Percentiles rank a stretch among this genome's conserved stretches.
Conservation (phyloP, 495 filamentous ascomycete genomes). For the Monascus purpureus region DNA sequence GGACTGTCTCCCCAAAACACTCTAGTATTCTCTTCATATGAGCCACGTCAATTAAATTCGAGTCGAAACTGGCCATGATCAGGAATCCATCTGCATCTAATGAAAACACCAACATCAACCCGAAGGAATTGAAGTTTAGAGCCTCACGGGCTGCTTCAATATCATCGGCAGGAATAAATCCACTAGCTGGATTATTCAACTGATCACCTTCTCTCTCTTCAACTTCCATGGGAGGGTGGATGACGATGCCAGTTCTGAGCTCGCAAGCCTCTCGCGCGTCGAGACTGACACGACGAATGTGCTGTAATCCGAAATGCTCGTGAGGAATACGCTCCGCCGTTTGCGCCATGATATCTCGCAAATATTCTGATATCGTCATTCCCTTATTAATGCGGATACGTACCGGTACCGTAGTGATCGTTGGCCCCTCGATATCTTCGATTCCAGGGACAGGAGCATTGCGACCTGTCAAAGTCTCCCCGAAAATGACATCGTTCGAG, state of each 20-base stretch:
- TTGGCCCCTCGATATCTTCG: conserved; percentile 9
- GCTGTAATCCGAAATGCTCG: conserved; percentile 13
- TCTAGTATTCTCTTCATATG: conserved; percentile 13
- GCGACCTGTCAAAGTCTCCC: conserved; percentile 17
- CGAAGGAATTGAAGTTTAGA: conserved; percentile 40
- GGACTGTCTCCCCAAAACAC: conserved; percentile 28
- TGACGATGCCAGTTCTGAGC: conserved; percentile 35
- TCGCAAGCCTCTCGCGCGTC: conserved; percentile 30
- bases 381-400: conserved; percentile 18
- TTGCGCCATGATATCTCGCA: conserved; percentile 18
- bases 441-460: conserved; percentile 5
- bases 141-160: conserved; percentile 11
- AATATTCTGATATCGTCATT: conserved; percentile 27
- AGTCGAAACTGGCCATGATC: conserved; percentile 40
- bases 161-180: background rate
- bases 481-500: conserved; percentile 21
- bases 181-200: background rate
- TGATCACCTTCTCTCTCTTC: conserved; percentile 1
- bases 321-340: conserved; percentile 25
- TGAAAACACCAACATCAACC: conserved; percentile 39
- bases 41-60: conserved; percentile 6
- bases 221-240: conserved; percentile 16
- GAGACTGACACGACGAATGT: conserved; percentile 5
- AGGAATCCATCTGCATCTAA: conserved; percentile 30
- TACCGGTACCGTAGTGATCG: conserved; percentile 45